phyloP scores from a whole-genome alignment of 148 eudicot species.

The Cornus controversa region DNA sequence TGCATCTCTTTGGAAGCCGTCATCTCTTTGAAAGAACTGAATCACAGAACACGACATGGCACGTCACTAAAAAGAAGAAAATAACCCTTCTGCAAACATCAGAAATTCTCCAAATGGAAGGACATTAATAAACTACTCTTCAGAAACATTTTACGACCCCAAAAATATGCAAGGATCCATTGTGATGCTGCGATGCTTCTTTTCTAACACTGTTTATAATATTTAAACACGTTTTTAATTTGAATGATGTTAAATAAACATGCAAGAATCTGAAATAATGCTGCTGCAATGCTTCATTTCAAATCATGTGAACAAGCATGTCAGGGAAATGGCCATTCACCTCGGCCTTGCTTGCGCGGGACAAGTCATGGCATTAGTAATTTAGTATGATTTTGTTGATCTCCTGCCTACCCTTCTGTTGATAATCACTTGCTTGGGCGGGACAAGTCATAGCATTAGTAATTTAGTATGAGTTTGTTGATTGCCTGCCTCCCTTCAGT shows the following conservation, averaged over 20 bases:
- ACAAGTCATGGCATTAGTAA: too few relatives aligned
- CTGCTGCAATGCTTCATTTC: not conserved
- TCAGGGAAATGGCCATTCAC: too few relatives aligned
- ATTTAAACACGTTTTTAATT: too few relatives aligned
- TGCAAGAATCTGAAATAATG: not conserved
- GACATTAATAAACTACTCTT: not conserved
- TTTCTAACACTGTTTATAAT: not conserved
- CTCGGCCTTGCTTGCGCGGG: too few relatives aligned
- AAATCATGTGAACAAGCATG: not conserved
- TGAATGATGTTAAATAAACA: not conserved
- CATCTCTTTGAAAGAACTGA: slow-evolving; percentile 91
- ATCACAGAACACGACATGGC: slow-evolving; percentile 7
- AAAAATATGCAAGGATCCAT: not conserved
- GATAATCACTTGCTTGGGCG: too few relatives aligned
- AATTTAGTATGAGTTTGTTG: too few relatives aligned
- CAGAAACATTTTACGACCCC: not conserved
- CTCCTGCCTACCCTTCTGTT: too few relatives aligned
- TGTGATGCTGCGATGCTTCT: not conserved
- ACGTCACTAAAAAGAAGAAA: not conserved
- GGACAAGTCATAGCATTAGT: too few relatives aligned
- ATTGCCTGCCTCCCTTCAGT: too few relatives aligned
- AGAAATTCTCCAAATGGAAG: not conserved
- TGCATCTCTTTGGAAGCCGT: slow-evolving; percentile 80
- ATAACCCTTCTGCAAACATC: not conserved
- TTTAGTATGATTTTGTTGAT: too few relatives aligned